Evolutionary conservation across 2,329 filamentous ascomycete species (phyloP), one percentile per base, ranked within the genome.

Genomic region (Periconia sp.): DNA sequence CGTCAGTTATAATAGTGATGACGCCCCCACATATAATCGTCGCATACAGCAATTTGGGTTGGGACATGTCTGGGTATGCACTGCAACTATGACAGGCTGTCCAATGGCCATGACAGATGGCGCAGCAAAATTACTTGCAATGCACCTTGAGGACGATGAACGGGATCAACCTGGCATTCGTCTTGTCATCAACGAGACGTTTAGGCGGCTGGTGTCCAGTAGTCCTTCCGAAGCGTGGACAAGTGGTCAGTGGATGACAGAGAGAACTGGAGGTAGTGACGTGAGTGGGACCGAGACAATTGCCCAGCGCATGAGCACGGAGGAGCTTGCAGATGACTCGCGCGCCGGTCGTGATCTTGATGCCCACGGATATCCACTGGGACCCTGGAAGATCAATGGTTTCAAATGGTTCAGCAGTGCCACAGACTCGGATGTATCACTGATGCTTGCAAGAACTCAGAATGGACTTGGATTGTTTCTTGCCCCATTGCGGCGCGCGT

Each of bases 161-260:
- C 60, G 57, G 0, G 63, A 69, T 19, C 65, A 71, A 43, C 56
- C 59, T 1, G 68, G 68, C 3, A 60, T 64, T 3, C 72, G 73
- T 8, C 59, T 60, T 17, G 79, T 85, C 0, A 78, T 85, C 45
- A 74, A 79, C 37, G 77, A 82, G 41, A 82, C 82, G 3, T 84
- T 80, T 57, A 64, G 72, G 6, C 80, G 80, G 13, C 73, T 89
- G 3, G 82, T 76, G 1, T 83, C 81, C 3, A 76, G 81, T 5
- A 78, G 87, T 49, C 73, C 77, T 0, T 50, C 62, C 0, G 59
- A 71, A 17, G 82, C 83, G 0, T 91, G 87, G 88, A 91, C 87
- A 0, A 88, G 83, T 41, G 87, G 87, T 0, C 88, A 91, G 67
- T 91, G 88, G 88, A 90, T 91, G 88, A 91, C 88, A 0, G 87